Evolutionary conservation across 148 eudicot genomes (phyloP).

Genomic region (Pharnaceum exiguum): DNA sequence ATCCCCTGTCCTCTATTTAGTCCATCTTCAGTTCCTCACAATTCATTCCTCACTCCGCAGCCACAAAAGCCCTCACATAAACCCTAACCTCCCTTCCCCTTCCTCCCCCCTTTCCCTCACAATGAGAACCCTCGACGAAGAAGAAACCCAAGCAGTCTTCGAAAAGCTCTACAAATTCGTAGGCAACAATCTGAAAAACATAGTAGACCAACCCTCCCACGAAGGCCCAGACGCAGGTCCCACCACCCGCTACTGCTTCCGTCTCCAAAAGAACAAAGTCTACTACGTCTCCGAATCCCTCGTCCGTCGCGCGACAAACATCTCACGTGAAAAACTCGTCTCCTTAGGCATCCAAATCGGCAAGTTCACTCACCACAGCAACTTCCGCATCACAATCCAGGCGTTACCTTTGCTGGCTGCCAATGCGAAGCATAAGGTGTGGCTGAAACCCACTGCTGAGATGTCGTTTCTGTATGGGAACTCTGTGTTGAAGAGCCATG

Average conservation of each 20-base stretch:
- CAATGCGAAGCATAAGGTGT: constrained; percentile 84
- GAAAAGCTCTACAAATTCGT: constrained; percentile 89
- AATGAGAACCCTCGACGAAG: constrained; percentile 94
- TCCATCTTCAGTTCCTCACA: no score
- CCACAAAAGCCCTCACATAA: no score
- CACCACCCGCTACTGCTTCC: constrained; percentile 78
- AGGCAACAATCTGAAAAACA: constrained; percentile 86
- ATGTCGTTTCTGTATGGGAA: constrained; percentile 92
- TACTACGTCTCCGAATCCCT: constrained; percentile 74
- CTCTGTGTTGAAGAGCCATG: constrained; percentile 74
- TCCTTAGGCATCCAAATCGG: constrained; percentile 68
- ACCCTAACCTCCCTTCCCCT: no score
- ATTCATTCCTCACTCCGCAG: no score
- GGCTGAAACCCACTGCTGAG: constrained; percentile 88
- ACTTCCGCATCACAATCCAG: constrained; percentile 74
- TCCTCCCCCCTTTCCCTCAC: no score
- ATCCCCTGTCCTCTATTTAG: no score
- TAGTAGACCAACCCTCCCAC: constrained; percentile 70
- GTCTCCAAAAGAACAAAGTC: constrained; percentile 70
- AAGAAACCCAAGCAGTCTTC: constrained; percentile 77
- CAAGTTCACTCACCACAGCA: constrained; percentile 67
- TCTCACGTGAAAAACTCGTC: constrained; percentile 58
- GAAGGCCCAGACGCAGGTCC: constrained; percentile 67
- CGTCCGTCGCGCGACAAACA: constrained; percentile 84
- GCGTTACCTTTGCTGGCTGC: constrained; percentile 54